Conservation (phyloP, 306 rosid genomes). For the Begonia peltatifolia region DNA sequence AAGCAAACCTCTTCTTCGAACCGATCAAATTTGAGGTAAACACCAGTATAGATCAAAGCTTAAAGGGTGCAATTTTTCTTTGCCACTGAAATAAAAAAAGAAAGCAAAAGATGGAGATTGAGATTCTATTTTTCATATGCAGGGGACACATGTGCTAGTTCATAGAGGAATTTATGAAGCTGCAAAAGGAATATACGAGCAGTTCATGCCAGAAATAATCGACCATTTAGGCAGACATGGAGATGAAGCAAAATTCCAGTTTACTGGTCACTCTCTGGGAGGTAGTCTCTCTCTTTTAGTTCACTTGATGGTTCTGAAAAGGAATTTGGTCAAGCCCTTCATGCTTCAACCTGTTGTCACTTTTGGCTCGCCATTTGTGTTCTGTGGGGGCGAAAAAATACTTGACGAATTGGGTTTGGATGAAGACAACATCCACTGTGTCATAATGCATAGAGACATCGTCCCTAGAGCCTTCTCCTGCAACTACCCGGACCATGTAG, state of each 20-base stretch:
- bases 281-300: conserved; percentile 90
- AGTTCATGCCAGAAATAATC: conserved; percentile 68
- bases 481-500: conserved; percentile 71
- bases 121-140: conserved; percentile 6
- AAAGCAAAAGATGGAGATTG: conserved; percentile 1
- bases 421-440: conserved; percentile 50
- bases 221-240: conserved; percentile 64
- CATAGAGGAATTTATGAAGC: conserved; percentile 97
- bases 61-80: neutral
- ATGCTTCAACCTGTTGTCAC: conserved; percentile 66
- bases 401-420: conserved; percentile 50
- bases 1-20: conserved; percentile 90
- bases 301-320: conserved; percentile 62
- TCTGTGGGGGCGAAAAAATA: conserved; percentile 66
- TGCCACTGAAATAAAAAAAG: neutral
- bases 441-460: conserved; percentile 92
- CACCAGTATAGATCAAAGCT: neutral
- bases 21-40: conserved; percentile 85
- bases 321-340: conserved; percentile 47
- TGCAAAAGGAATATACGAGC: conserved; percentile 78
- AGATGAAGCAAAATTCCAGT: conserved; percentile 61
- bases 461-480: conserved; percentile 98
- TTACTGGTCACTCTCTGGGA: conserved; percentile 92
- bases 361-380: conserved; percentile 86
- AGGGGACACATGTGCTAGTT: conserved; percentile 68